Evolutionary conservation across 306 rosid genomes (phyloP), one percentile per base, ranked within the genome.

Genomic region (Glycyrrhiza uralensis): DNA sequence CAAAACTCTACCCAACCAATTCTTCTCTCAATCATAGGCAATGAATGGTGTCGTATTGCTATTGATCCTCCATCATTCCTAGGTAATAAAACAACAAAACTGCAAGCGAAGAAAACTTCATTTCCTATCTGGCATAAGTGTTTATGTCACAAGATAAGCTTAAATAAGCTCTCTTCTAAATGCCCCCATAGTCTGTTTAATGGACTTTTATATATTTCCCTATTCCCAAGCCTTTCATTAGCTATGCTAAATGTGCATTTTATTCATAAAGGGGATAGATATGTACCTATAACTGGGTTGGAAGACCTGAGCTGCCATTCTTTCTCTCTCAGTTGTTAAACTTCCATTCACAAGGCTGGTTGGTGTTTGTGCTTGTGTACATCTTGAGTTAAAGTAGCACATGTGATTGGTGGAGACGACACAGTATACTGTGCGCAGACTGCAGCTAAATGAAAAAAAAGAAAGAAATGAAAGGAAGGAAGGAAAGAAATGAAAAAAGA

Each of bases 371-470:
- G 99, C 10, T 95, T 96, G 45, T 91, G 99, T 54, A 95, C 99
- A 87, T 95, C 99, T 76, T 92, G 99, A 24, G 99, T 97, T 60
- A 95, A 95, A 46, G 99, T 88, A 30, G 99, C 99, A 64, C 97
- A 95, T 33, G 97, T 95, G 57, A 91, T 91, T 15, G 99, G 97
- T 42, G 65, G 85, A 2, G 90, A 77, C 4, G 96, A 96, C 44
- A 80, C 86, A 9, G 90, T 75, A 44, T 88, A 78, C 56, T 32
- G 94, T 18, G 86, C 91, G 45, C 90, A 84, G 54, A 58, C 74
- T 39, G 86, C 87, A 63, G 95, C 86, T n/a, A n/a, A n/a, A n/a
- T n/a, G n/a, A n/a, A n/a, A n/a, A n/a, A n/a, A n/a, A n/a, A n/a
- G n/a, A n/a, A n/a, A n/a, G n/a, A n/a, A n/a, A n/a, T n/a, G n/a